Base-by-base conservation (phyloP, 1,284 basidiomycete genomes). In the Ustilago vetiveriae region DNA sequence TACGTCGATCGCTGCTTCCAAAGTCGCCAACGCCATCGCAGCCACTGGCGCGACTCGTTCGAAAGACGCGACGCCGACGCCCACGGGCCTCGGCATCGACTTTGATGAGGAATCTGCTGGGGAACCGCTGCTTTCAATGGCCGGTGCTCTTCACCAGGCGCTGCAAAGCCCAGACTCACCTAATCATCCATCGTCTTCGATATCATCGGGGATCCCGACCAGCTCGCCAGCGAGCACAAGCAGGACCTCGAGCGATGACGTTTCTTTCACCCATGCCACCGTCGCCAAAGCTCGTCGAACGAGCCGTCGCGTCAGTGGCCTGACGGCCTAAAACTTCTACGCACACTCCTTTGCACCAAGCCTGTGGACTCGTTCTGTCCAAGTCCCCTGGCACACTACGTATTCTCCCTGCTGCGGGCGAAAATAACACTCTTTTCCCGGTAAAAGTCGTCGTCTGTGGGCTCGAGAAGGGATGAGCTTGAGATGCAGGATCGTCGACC, bases 51-150 rank as follows among this genome's bases (percentile, higher is more conserved):
- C 24, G 6, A 13, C 36, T 23, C 39, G 43, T 19, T 19, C 44
- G 21, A 53, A 44, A 44, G 60, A 56, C 19, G 27, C 45, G 3
- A 5, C 19, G 4, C 19, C 23, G 10, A 32, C 54, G 22, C 41
- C 63, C 1, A 38, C 56, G 56, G 63, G 63, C 4, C 63, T 66
- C 9, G 63, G 63, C 3, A 66, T 66, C 11, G 63, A 66, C 10
- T 66, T 66, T 30, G 32, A 23, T 21, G 54, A 44, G 1, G 37
- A 10, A 0, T 14, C 53, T 14, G 39, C 60, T 8, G 54, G 41
- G 6, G 47, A 53, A 29, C 53, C 56, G 24, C 41, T 56, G 47
- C 41, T 56, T 6, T 24, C 27, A 23, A 22, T 56, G 53, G 52
- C 48, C 11, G 43, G 47, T 35, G 44, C 55, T 27, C 38, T 47